Conservation (phyloP, 75 land plant species). For the Adiantum capillusveneris region DNA sequence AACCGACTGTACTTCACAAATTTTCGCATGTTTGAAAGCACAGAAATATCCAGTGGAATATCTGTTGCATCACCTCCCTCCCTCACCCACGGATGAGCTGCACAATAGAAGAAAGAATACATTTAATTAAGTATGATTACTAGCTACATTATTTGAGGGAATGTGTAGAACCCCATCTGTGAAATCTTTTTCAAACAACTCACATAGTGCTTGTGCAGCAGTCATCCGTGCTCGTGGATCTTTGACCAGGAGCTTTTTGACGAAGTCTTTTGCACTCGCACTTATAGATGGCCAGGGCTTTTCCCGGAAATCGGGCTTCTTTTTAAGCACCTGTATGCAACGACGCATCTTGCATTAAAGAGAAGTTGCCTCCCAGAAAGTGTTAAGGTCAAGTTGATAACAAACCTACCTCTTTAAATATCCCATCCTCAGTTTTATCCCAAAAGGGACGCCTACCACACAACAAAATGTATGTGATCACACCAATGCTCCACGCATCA, state of each 20-base stretch:
- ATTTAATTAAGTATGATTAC: too few relatives aligned
- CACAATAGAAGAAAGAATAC: constrained; percentile 11
- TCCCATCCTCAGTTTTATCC: constrained; percentile 33
- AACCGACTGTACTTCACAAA: constrained; percentile 93
- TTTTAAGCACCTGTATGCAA: constrained; percentile 53
- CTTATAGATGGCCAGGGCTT: constrained; percentile 91
- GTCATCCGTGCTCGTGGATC: constrained; percentile 86
- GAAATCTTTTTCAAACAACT: constrained; percentile 5
- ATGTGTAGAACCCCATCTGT: not conserved
- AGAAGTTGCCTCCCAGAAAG: not conserved
- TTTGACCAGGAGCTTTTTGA: constrained; percentile 74
- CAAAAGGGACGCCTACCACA: constrained; percentile 35
- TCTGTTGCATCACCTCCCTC: constrained; percentile 94
- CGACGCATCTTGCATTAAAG: not conserved
- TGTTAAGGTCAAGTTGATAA: not conserved
- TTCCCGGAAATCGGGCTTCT: constrained; percentile 81
- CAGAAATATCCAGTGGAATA: constrained; percentile 91
- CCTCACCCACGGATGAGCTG: constrained; percentile 99
- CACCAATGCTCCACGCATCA: constrained; percentile 36
- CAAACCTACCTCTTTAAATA: constrained; percentile 20
- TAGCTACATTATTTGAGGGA: not conserved
- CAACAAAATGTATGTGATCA: constrained; percentile 28
- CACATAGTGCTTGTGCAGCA: constrained; percentile 96
- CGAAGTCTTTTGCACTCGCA: constrained; percentile 80
- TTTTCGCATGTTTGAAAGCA: constrained; percentile 80